These are phyloP conservation scores for Pyrrhoderma noxium DNA, from an alignment of 1,284 basidiomycete species.

Conservation along the genomic window DNA sequence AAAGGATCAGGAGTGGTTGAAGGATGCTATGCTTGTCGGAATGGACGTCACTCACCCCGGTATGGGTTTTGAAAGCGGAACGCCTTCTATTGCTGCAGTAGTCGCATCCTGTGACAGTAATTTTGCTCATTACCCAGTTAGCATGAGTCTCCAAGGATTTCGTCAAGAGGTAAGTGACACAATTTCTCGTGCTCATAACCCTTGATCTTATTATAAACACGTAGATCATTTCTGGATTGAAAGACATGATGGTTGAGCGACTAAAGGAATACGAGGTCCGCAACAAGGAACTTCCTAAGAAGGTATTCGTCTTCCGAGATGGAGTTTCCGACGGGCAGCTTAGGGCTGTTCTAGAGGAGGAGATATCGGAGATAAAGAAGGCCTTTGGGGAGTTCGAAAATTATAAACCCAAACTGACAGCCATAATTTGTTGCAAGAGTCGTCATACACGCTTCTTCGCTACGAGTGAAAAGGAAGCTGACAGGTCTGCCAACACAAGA, in stretches of 20 bases:
- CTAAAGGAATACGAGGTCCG: constrained; percentile 46
- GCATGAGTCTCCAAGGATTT: constrained; percentile 50
- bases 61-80: not conserved
- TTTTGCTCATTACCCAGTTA: constrained; percentile 67
- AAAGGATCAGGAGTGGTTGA: constrained; percentile 53
- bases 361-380: constrained; percentile 46
- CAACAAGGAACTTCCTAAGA: constrained; percentile 47
- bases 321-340: constrained; percentile 75
- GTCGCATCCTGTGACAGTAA: constrained; percentile 63
- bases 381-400: constrained; percentile 50
- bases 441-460: constrained; percentile 68
- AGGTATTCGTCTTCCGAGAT: constrained; percentile 66
- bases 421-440: constrained; percentile 71
- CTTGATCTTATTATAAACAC: not conserved
- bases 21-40: constrained; percentile 60
- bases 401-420: constrained; percentile 58
- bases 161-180: constrained; percentile 46
- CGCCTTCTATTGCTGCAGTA: constrained; percentile 48
- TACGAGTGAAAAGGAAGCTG: constrained; percentile 37
- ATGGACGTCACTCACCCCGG: constrained; percentile 6
- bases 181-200: not conserved
- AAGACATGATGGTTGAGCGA: constrained; percentile 60
- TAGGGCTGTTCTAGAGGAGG: constrained; percentile 45
- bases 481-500: constrained; percentile 59
- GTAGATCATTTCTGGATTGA: constrained; percentile 37